A percentile compares a stretch with the other conserved stretches of the same genome.
Conservation (phyloP, 495 filamentous ascomycete genomes). For the Podospora fimiseda region DNA sequence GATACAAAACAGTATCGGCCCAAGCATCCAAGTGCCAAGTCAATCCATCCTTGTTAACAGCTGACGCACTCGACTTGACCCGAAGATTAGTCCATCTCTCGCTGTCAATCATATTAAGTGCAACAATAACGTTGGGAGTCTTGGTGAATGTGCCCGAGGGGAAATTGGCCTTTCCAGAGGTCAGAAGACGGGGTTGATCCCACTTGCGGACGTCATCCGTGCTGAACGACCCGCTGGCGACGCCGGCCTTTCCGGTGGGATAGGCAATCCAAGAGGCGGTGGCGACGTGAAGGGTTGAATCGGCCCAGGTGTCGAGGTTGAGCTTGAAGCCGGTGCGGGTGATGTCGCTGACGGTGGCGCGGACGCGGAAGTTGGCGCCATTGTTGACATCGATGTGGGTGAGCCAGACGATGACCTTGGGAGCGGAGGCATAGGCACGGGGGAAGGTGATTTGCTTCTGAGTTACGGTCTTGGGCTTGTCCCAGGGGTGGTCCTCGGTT, state of each 20-base stretch:
- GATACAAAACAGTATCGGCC: neutral
- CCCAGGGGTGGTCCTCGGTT: neutral
- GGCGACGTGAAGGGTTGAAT: neutral
- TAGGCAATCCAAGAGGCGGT: slow-evolving; percentile 1
- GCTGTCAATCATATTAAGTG: neutral
- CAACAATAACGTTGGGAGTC: neutral
- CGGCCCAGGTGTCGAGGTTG: slow-evolving; percentile 1
- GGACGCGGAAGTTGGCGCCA: neutral
- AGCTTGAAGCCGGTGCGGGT: slow-evolving; percentile 1
- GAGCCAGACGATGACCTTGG: slow-evolving; percentile 7
- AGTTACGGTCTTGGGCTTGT: neutral
- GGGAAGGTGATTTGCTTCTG: neutral
- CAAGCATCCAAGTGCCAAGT: neutral
- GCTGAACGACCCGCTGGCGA: neutral
- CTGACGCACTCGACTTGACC: neutral
- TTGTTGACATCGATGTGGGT: slow-evolving; percentile 3
- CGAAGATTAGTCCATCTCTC: neutral
- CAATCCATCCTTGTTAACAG: neutral
- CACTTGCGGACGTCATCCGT: neutral
- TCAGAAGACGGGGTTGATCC: neutral
- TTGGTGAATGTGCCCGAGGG: neutral
- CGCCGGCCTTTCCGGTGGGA: neutral
- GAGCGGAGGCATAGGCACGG: slow-evolving; percentile 1
- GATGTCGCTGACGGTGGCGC: neutral
- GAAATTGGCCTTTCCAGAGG: neutral